Evolutionary conservation across 1,284 basidiomycete genomes (phyloP), one percentile per base, ranked within the genome.

Genomic region (Fomitiporia mediterranea): DNA sequence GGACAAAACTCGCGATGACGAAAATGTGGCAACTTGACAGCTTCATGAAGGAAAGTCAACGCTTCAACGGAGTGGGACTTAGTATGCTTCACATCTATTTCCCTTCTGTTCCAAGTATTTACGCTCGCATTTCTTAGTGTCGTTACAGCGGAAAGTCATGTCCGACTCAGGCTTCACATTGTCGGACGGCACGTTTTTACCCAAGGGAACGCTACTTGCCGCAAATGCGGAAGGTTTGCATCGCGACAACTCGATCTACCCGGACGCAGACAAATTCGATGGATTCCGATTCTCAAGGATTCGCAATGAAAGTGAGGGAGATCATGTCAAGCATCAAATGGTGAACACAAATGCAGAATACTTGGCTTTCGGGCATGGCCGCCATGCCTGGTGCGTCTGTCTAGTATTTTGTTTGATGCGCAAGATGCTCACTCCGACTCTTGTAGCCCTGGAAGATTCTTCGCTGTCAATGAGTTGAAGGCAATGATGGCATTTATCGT

Each of bases 21-120:
- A 75, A 74, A 47, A 72, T 80, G 72, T 64, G 65, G 50, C 76
- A 75, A 54, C 59, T 80, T 17, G 78, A 81, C 59, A 80, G 77
- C 57, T 78, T 80, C 62, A 59, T 81, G 44, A 72, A 75, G 48
- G 78, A 80, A 60, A 70, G 72, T 0, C 70, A 73, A 53, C 67
- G 77, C 7, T 56, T 71, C 42, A 69, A 69, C 34, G 69, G 68
- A 0, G 61, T 69, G 11, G 65, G 63, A 3, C 64, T 64, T 4
- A 65, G 68, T 17, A 64, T 4, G 17, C 7, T 53, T 51, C 9
- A 27, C 53, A 17, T 30, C n/a, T 34, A 8, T 32, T 11, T 30
- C 17, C 27, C 11, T 28, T 15, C 13, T 51, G 11, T 25, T 15
- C 13, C 11, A 15, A 13, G 25, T 30, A 19, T 19, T 27, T 25